phyloP scores from a whole-genome alignment of 2,329 filamentous ascomycete species.

The Aspergillus luchuensis region DNA sequence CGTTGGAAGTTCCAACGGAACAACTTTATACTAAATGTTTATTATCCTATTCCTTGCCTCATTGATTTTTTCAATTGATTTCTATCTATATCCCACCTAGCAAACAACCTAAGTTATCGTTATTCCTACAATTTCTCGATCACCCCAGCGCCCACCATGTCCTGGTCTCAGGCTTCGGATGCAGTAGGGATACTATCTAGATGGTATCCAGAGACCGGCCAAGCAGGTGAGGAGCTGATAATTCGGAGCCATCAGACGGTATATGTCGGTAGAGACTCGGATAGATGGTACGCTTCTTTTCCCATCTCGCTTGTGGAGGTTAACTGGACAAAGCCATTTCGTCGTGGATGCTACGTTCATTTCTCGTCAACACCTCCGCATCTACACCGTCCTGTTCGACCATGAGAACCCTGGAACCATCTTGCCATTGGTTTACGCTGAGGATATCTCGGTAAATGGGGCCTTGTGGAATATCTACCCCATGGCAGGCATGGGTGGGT shows the following conservation, averaged over 20 bases:
- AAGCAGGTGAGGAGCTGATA: conserved; percentile 15
- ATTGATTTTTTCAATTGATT: background rate
- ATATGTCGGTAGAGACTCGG: conserved; percentile 39
- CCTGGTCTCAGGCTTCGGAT: background rate
- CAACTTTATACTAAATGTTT: background rate
- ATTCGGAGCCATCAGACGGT: conserved; percentile 38
- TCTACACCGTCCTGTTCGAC: conserved; percentile 49
- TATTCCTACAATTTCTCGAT: background rate
- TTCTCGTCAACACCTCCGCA: conserved; percentile 46
- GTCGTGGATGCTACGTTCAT: conserved; percentile 37
- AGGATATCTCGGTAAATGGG: conserved; percentile 47
- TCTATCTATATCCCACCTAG: background rate
- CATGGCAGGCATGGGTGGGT: conserved; percentile 37
- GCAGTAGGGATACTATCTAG: conserved; percentile 27
- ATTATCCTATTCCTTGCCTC: background rate
- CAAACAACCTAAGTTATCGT: background rate
- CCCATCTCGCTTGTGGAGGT: background rate
- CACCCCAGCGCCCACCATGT: background rate
- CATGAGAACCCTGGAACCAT: conserved; percentile 38
- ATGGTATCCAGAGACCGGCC: conserved; percentile 24
- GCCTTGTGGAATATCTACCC: conserved; percentile 42
- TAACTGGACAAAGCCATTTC: conserved; percentile 34
- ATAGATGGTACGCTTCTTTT: conserved; percentile 28
- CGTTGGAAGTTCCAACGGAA: background rate
- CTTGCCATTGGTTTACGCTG: conserved; percentile 47